Base-by-base conservation (phyloP, 2,329 filamentous ascomycete species). In the Alternaria gansuensis region DNA sequence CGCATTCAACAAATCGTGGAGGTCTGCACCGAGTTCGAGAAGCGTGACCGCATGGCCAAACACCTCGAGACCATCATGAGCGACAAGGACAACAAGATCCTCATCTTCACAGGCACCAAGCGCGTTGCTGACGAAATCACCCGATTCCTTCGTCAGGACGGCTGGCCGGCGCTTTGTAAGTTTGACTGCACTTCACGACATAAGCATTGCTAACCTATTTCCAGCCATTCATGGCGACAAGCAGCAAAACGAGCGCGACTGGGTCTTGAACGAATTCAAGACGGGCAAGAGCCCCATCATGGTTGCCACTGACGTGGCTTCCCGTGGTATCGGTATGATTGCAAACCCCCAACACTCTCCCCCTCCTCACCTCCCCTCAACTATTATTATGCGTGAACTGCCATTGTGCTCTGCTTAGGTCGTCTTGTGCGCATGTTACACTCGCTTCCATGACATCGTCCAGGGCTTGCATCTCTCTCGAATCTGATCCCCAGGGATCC, bases 321-420 rank as follows among this genome's bases (percentile, higher is more conserved):
- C 95, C 78, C 95, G 95, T 93, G 95, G 95, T 92, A 97, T 99
- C 83, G 95, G 95, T 97, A 96, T 96, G 93, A 94, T 90, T 87
- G 83, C 85, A 82, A 82, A 82, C 79, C 81, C 82, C 79, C 80
- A 75, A 75, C 72, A 75, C 74, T 75, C 75, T 17, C 75, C 73
- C 65, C 71, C 73, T 69, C 67, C 64, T 69, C 64, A 74, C 64
- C 79, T 71, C 66, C 69, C 66, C 69, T 70, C 71, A 65, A 67
- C 54, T 67, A 74, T 74, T 83, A 81, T 81, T 82, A 73, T 74
- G 84, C 85, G 85, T 86, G 83, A 84, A 84, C 83, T 85, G 84
- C 82, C 81, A 81, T 82, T 82, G 88, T 92, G 88, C 90, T 93
- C 89, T 92, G 92, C 92, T 94, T 90, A 92, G 86, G 85, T 87